These are phyloP conservation scores for Phytomonas francai DNA, from an alignment of 208 protist species.

Conservation along the genomic window DNA sequence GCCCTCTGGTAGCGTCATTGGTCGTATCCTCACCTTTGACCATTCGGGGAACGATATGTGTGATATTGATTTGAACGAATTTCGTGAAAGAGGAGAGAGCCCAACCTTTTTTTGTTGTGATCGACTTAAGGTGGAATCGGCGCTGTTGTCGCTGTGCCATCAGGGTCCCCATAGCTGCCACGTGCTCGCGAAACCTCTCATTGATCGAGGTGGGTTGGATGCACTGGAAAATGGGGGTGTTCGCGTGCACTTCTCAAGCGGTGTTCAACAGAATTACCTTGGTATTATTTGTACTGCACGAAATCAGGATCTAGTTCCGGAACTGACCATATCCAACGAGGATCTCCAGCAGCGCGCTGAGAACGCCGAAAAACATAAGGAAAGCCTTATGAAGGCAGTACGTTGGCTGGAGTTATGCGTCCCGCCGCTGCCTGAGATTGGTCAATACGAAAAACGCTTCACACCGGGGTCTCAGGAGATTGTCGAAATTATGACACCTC, in stretches of 20 bases:
- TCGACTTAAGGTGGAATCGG: constrained; percentile 72
- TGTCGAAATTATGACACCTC: constrained; percentile 81
- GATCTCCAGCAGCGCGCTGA: constrained; percentile 77
- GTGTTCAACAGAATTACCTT: constrained; percentile 74
- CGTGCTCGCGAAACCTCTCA: constrained; percentile 66
- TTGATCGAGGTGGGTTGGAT: constrained; percentile 73
- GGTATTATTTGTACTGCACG: constrained; percentile 85
- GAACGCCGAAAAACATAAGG: constrained; percentile 69
- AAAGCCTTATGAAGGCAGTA: constrained; percentile 52
- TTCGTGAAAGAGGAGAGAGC: constrained; percentile 88
- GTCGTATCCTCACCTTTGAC: constrained; percentile 84
- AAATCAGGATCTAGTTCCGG: constrained; percentile 60
- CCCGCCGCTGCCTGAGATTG: constrained; percentile 80
- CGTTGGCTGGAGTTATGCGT: constrained; percentile 88
- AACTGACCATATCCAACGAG: constrained; percentile 78
- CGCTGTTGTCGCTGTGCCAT: constrained; percentile 78
- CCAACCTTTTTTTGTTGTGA: constrained; percentile 92
- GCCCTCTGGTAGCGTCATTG: constrained; percentile 84
- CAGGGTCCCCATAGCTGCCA: constrained; percentile 79
- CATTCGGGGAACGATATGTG: constrained; percentile 90
- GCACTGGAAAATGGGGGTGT: constrained; percentile 76
- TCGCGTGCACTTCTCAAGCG: constrained; percentile 77
- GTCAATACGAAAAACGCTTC: constrained; percentile 82
- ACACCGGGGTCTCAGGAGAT: constrained; percentile 88
- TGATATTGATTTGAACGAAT: constrained; percentile 89